Base-by-base conservation (phyloP, 2,329 filamentous ascomycete genomes). In the Alternaria alternata region DNA sequence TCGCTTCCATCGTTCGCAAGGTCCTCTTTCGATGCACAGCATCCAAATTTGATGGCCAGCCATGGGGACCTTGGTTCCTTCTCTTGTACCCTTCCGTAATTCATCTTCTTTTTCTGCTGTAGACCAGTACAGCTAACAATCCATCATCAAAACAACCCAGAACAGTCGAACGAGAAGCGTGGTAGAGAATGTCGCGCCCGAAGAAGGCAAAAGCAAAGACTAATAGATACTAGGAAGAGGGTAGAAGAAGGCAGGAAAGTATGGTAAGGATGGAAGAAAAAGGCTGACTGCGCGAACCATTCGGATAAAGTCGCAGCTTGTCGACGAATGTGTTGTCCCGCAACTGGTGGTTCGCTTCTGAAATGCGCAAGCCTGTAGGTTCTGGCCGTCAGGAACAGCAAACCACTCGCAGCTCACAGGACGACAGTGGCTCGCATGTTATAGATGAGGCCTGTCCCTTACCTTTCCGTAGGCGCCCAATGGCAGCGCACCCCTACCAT, bases 31-130 rank as follows among this genome's bases (percentile, higher is more conserved):
- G 75, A 75, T 71, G 73, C 75, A 73, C 76, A 78, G 74, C 76
- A 79, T 67, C 75, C 73, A 58, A 76, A 70, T n/a, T 68, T 66
- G 53, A 77, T 76, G 66, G 70, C 75, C 72, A 75, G 68, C 76
- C 76, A 79, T 61, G 71, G 57, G 59, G 62, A 64, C 54, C 44
- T 66, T 57, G 36, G 46, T 55, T 62, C 65, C 49, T 62, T 57
- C 47, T 53, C 57, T 22, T 70, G 60, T 39, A 65, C 62, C 43
- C 65, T 63, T 56, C 60, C 56, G 54, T 59, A 61, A 57, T 65
- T 57, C 66, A 70, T 68, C 34, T 63, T 61, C 51, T 59, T 62
- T 63, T 61, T 57, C 43, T 56, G 46, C 67, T 71, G 69, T 68
- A 69, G 65, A 64, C 69, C 69, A 66, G 69, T 57, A 67, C 73